Percentiles rank a stretch among this genome's conserved stretches.
phyloP scores from a whole-genome alignment of 2,329 filamentous ascomycete genomes.

The Colletotrichum sp. region DNA sequence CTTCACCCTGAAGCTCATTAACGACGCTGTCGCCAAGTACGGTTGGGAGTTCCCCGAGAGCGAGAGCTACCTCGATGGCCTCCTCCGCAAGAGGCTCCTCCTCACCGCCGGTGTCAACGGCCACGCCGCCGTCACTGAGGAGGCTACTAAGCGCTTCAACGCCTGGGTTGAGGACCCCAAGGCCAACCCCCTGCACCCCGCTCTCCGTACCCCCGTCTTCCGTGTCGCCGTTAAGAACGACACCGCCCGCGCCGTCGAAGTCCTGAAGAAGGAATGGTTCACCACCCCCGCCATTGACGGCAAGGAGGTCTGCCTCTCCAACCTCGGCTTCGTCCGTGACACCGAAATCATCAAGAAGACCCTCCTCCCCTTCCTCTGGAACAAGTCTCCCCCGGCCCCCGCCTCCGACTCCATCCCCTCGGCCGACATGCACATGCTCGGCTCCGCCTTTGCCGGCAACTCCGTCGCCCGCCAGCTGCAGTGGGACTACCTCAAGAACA shows the following conservation, averaged over 20 bases:
- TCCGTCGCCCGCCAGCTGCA: constrained; percentile 73
- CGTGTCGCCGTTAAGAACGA: constrained; percentile 75
- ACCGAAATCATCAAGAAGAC: constrained; percentile 67
- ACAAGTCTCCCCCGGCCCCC: constrained; percentile 56
- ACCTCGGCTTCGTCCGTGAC: constrained; percentile 77
- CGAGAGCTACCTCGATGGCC: constrained; percentile 82
- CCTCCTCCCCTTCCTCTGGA: constrained; percentile 81
- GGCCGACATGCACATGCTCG: constrained; percentile 87
- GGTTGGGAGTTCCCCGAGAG: constrained; percentile 83
- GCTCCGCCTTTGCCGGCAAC: constrained; percentile 76
- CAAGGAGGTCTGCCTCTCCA: constrained; percentile 81
- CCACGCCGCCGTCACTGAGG: constrained; percentile 72
- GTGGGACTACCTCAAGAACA: constrained; percentile 85
- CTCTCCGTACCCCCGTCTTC: constrained; percentile 81
- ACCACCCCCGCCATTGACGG: constrained; percentile 86
- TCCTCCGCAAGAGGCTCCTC: constrained; percentile 84
- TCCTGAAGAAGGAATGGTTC: constrained; percentile 85
- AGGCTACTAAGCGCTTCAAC: constrained; percentile 80
- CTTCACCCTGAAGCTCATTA: constrained; percentile 80
- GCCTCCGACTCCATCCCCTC: constrained; percentile 72
- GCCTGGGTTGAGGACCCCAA: constrained; percentile 77
- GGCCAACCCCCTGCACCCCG: constrained; percentile 75
- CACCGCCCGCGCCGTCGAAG: constrained; percentile 71
- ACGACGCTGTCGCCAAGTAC: constrained; percentile 75
- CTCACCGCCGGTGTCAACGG: constrained; percentile 75